Evolutionary conservation across 2,329 filamentous ascomycete species (phyloP).

Genomic region (Boeremia exigua): DNA sequence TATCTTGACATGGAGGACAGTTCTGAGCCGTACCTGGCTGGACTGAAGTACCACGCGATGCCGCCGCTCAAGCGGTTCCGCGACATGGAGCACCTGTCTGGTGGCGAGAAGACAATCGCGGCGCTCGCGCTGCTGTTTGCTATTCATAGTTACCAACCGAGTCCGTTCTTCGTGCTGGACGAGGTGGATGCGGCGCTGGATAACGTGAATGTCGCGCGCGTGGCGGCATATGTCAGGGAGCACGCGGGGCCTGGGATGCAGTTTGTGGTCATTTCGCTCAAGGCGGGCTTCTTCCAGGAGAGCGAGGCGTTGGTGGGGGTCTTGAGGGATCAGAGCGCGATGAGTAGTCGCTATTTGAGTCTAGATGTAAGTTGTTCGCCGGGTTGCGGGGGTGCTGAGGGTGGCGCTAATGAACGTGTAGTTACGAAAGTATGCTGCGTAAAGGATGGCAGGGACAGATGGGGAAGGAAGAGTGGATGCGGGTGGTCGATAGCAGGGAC

Average conservation of each 20-base stretch:
- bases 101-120: slow-evolving; percentile 98
- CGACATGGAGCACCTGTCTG: slow-evolving; percentile 98
- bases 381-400: neutral
- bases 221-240: slow-evolving; percentile 94
- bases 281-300: slow-evolving; percentile 93
- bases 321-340: slow-evolving; percentile 91
- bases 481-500: too few species aligned
- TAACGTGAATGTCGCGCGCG: slow-evolving; percentile 94
- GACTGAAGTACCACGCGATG: slow-evolving; percentile 99
- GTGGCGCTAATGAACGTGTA: slow-evolving; percentile 18
- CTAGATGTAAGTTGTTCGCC: slow-evolving; percentile 77
- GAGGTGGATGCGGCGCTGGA: slow-evolving; percentile 98
- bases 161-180: slow-evolving; percentile 96
- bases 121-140: slow-evolving; percentile 95
- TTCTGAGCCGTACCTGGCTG: slow-evolving; percentile 94
- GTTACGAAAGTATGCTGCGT: slow-evolving; percentile 35
- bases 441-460: neutral
- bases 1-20: slow-evolving; percentile 95
- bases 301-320: slow-evolving; percentile 95
- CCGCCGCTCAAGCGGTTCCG: slow-evolving; percentile 97
- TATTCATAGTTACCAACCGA: slow-evolving; percentile 94
- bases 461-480: neutral
- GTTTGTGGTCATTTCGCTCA: slow-evolving; percentile 97
- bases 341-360: slow-evolving; percentile 88
- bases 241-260: slow-evolving; percentile 98